Base-by-base conservation (phyloP, 225 moss, liverwort and hornwort species). In the Marchantia paleacea region DNA sequence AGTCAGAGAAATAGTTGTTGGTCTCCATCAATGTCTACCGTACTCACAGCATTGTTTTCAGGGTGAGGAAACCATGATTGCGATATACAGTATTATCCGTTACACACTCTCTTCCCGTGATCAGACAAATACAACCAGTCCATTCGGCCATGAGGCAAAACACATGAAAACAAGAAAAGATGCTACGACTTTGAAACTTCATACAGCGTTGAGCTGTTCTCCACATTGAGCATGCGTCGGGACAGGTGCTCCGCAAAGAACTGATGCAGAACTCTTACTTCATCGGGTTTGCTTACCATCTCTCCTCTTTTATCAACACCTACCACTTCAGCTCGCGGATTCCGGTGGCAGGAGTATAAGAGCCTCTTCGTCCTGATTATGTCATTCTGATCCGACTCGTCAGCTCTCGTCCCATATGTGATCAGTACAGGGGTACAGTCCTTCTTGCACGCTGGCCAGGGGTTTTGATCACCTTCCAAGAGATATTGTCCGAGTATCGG, bases 231-330 rank as follows among this genome's bases (percentile, higher is more conserved):
- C 77, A 77, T 77, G 10, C 77, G 77, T 24, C 39, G 8, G 8
- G 7, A 61, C 30, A 77, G 64, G 62, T 77, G 77, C 62, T 49
- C 62, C 12, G 62, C 77, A 63, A 77, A 77, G 77, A 77, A 77
- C 77, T 49, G 48, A n/a, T 77, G 77, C 60, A 77, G 10, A 49
- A 49, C 49, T 49, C 12, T 77, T 47, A 62, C 77, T 49, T 77
- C 77, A 1, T 77, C 77, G 13, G 77, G 47, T 62, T 47, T 61
- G 61, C 20, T 77, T n/a, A 77, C 77, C 77, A 77, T 77, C 77
- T 77, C 77, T n/a, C 18, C 31, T 18, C 60, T 47, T 12, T 63
- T 77, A 48, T 18, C 12, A 22, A 77, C 62, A 77, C 61, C 77
- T 12, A 77, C 77, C 47, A 77, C 62, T 24, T 63, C 24, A 7